A percentile compares a stretch with the other conserved stretches of the same genome.
These are phyloP conservation scores for Eucalyptus marginata DNA, from an alignment of 345 rosid genomes.

Conservation along the genomic window DNA sequence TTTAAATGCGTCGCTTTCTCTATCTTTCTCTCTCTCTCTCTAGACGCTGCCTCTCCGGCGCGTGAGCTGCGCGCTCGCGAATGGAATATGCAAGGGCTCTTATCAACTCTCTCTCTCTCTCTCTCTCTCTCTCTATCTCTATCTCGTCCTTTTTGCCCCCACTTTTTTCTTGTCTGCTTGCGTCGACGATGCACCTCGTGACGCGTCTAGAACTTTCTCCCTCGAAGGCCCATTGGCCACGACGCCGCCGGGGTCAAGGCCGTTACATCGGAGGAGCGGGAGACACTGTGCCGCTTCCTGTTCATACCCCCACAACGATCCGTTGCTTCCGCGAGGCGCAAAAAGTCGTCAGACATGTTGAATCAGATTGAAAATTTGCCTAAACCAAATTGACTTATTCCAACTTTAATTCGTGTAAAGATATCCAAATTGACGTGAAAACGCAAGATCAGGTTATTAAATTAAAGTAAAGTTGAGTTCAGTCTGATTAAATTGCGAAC, in stretches of 20 bases:
- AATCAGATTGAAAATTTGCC: neutral
- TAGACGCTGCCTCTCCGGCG: neutral
- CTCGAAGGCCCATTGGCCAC: neutral
- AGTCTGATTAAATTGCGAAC: rapidly evolving
- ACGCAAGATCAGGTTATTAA: no score
- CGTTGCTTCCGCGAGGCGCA: neutral
- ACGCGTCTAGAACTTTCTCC: neutral
- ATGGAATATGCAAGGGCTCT: neutral
- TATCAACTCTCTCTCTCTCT: neutral
- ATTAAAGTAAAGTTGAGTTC: no score
- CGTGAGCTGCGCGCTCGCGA: neutral
- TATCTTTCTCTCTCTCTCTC: neutral
- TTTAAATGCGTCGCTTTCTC: neutral
- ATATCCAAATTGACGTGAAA: no score
- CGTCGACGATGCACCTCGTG: neutral
- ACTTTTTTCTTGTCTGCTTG: neutral
- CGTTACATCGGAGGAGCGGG: neutral
- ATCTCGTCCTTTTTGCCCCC: neutral
- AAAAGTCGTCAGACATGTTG: neutral
- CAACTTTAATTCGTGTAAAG: no score
- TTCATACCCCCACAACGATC: neutral
- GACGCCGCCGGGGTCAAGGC: neutral
- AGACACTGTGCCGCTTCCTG: neutral
- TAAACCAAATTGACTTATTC: rapidly evolving
- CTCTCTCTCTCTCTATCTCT: neutral